phyloP scores from a whole-genome alignment of 2,329 filamentous ascomycete species.

The Chaetomiaceae sp. region DNA sequence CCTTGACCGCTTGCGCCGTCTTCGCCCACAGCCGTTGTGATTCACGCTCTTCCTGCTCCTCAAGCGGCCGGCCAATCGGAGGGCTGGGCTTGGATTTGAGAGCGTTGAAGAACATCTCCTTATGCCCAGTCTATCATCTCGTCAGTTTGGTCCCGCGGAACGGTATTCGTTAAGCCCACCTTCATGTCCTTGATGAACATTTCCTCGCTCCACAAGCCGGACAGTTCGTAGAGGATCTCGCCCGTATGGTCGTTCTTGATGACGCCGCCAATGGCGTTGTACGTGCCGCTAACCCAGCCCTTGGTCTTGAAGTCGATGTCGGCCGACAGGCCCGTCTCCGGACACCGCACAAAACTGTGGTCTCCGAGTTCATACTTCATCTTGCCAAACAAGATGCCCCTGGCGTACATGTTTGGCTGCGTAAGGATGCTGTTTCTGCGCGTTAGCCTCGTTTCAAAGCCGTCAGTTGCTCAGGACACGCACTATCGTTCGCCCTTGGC shows the following conservation, averaged over 20 bases:
- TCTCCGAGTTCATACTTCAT: constrained; percentile 99
- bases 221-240: constrained; percentile 84
- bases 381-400: constrained; percentile 94
- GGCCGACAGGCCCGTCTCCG: constrained; percentile 77
- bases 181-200: constrained; percentile 85
- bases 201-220: constrained; percentile 87
- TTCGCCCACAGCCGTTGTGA: constrained; percentile 83
- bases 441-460: background rate
- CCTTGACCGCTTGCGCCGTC: constrained; percentile 75
- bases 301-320: constrained; percentile 99
- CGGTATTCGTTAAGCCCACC: constrained; percentile 42
- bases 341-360: constrained; percentile 87
- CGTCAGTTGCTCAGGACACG: constrained; percentile 27
- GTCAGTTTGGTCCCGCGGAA: constrained; percentile 1
- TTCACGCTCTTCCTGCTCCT: constrained; percentile 85
- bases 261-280: constrained; percentile 88
- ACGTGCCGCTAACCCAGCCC: constrained; percentile 92
- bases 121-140: constrained; percentile 77
- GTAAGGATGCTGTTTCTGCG: constrained; percentile 67
- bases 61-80: constrained; percentile 68
- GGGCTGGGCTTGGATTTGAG: constrained; percentile 69
- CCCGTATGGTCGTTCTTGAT: constrained; percentile 87
- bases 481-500: constrained; percentile 81
- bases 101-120: constrained; percentile 86
- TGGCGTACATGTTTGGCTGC: constrained; percentile 98